Percentiles rank a stretch among this genome's conserved stretches.
phyloP scores from a whole-genome alignment of 352 stramenopile species.

The Phytopythium mirpurense region DNA sequence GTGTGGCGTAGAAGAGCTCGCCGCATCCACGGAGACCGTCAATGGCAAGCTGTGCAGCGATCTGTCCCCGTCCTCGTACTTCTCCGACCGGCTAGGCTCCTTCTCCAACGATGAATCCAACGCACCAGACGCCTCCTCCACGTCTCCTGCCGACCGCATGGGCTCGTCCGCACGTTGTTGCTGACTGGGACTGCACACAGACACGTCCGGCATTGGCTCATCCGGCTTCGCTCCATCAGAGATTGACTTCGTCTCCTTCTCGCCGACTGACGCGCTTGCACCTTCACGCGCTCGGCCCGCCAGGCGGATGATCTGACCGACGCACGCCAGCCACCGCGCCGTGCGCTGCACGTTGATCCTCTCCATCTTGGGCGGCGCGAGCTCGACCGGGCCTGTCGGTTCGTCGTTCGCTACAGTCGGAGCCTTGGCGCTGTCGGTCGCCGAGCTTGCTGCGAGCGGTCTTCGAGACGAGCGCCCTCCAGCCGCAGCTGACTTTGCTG shows the following conservation, averaged over 20 bases:
- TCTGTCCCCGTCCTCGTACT: neutral
- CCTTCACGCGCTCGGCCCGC: slow-evolving; percentile 10
- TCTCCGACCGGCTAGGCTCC: neutral
- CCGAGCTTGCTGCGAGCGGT: neutral
- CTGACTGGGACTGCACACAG: neutral
- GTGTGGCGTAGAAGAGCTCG: neutral
- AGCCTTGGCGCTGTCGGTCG: neutral
- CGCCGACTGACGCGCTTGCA: slow-evolving; percentile 8
- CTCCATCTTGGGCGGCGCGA: slow-evolving; percentile 71
- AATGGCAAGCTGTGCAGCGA: neutral
- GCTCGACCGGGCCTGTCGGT: slow-evolving; percentile 12
- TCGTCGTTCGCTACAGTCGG: neutral
- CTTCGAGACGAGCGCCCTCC: neutral
- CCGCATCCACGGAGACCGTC: neutral
- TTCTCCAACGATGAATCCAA: neutral
- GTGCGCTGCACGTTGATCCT: slow-evolving; percentile 75
- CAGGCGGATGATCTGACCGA: slow-evolving; percentile 64
- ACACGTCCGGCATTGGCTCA: neutral
- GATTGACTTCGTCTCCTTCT: slow-evolving; percentile 1
- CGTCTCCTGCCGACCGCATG: neutral
- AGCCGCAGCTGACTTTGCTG: neutral
- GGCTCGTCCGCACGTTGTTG: neutral
- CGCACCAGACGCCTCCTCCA: neutral
- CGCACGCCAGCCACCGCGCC: slow-evolving; percentile 59
- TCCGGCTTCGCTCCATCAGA: neutral